phyloP scores from a whole-genome alignment of 176 grass and related monocot species.

The Zoysia japonica region DNA sequence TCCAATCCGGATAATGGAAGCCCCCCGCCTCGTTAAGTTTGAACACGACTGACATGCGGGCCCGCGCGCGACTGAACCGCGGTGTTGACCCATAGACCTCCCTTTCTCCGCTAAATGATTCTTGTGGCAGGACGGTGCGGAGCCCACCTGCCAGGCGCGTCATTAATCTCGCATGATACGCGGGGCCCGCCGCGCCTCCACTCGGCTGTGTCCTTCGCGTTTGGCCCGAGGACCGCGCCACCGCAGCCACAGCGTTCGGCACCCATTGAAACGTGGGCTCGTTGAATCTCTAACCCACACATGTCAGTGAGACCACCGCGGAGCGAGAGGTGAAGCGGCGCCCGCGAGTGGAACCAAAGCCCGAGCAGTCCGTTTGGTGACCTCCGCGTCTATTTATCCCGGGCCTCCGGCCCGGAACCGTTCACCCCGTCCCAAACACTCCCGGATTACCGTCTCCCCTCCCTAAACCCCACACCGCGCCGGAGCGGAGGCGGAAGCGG shows the following conservation, averaged over 20 bases:
- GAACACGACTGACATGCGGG: too few relatives aligned
- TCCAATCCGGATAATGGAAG: too few relatives aligned
- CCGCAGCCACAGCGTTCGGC: background rate
- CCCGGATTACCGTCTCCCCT: background rate
- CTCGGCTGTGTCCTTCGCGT: too few relatives aligned
- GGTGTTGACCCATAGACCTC: background rate
- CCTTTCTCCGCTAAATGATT: background rate
- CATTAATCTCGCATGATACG: background rate
- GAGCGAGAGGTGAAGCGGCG: too few relatives aligned
- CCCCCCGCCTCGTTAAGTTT: too few relatives aligned
- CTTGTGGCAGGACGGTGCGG: background rate
- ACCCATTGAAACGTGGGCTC: rapidly evolving
- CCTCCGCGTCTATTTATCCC: background rate
- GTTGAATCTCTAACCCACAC: rapidly evolving
- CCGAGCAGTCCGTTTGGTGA: background rate
- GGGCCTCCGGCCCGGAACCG: background rate
- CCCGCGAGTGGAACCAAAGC: background rate
- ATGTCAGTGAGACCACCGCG: background rate
- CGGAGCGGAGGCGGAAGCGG: background rate
- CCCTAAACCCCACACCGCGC: constrained; percentile 6
- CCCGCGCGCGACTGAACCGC: too few relatives aligned
- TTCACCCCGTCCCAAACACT: background rate
- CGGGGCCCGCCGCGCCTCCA: background rate
- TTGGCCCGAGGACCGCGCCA: background rate
- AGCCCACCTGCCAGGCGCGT: background rate